These are phyloP conservation scores for Fonsecaea nubica DNA, from an alignment of 2,329 filamentous ascomycete species.

Conservation along the genomic window DNA sequence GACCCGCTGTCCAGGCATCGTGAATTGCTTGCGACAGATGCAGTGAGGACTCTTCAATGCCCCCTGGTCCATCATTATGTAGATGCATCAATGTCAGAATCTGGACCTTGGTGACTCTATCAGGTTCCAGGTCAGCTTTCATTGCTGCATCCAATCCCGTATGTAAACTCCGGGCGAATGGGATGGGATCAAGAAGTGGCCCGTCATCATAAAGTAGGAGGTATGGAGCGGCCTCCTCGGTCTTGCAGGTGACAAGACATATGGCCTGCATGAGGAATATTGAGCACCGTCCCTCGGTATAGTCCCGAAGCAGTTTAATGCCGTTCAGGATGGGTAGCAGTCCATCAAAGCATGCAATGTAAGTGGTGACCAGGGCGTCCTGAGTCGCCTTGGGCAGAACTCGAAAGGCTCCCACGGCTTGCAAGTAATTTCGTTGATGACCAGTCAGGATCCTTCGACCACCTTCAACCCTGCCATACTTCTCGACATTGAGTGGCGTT, in stretches of 20 bases:
- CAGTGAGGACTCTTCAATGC: constrained; percentile 49
- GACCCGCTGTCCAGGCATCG: constrained; percentile 49
- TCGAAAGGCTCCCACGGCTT: constrained; percentile 40
- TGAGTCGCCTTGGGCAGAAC: constrained; percentile 45
- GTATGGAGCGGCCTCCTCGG: constrained; percentile 43
- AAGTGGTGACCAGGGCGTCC: constrained; percentile 45
- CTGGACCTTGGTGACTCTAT: constrained; percentile 48
- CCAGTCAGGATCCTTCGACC: constrained; percentile 39
- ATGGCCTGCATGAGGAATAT: constrained; percentile 50
- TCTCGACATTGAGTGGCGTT: constrained; percentile 39
- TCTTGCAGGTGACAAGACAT: constrained; percentile 51
- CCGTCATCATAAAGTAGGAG: constrained; percentile 45
- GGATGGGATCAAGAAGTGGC: constrained; percentile 44
- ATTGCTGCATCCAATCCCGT: constrained; percentile 48
- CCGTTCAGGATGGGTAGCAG: constrained; percentile 49
- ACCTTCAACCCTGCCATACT: constrained; percentile 38
- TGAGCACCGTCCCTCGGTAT: constrained; percentile 42
- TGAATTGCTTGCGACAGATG: constrained; percentile 51
- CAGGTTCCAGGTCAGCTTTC: constrained; percentile 47
- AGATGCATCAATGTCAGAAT: constrained; percentile 50
- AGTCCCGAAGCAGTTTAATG: constrained; percentile 40
- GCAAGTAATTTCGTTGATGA: constrained; percentile 40
- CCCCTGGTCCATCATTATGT: constrained; percentile 51
- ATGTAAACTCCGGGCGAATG: constrained; percentile 50
- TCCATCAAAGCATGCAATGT: constrained; percentile 48